Evolutionary conservation across 192 early-diverging fungal species (phyloP).

Genomic region (Spinellus fusiger): DNA sequence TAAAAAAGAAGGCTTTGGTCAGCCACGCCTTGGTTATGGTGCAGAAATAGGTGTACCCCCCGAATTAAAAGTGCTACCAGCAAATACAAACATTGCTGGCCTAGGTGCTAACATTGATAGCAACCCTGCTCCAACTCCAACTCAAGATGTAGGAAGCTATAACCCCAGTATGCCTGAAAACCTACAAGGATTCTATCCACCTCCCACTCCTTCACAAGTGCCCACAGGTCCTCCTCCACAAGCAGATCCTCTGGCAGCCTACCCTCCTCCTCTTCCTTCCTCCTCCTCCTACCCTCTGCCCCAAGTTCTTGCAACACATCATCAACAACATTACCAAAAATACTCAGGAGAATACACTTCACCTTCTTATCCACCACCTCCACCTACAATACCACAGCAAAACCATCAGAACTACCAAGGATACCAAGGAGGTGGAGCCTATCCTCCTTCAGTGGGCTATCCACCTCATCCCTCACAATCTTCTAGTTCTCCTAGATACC

Average conservation of each 20-base stretch:
- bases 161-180: constrained; percentile 17
- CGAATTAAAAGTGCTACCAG: constrained; percentile 16
- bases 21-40: constrained; percentile 24
- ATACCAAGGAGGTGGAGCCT: background rate
- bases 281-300: constrained; percentile 6
- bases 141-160: background rate
- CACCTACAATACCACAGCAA: background rate
- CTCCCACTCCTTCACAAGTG: constrained; percentile 19
- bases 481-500: background rate
- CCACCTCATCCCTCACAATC: background rate
- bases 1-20: constrained; percentile 27
- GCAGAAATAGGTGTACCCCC: constrained; percentile 28
- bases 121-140: background rate
- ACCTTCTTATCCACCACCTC: constrained; percentile 6
- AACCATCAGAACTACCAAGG: no score
- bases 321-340: constrained; percentile 4
- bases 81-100: constrained; percentile 19
- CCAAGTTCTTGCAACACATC: background rate
- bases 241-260: constrained; percentile 27
- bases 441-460: constrained; percentile 4
- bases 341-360: background rate
- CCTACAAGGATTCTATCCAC: constrained; percentile 12
- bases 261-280: background rate
- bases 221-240: constrained; percentile 27
- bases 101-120: constrained; percentile 1